Base-by-base conservation (phyloP, 345 rosid genomes). In the Gossypium anomalum region DNA sequence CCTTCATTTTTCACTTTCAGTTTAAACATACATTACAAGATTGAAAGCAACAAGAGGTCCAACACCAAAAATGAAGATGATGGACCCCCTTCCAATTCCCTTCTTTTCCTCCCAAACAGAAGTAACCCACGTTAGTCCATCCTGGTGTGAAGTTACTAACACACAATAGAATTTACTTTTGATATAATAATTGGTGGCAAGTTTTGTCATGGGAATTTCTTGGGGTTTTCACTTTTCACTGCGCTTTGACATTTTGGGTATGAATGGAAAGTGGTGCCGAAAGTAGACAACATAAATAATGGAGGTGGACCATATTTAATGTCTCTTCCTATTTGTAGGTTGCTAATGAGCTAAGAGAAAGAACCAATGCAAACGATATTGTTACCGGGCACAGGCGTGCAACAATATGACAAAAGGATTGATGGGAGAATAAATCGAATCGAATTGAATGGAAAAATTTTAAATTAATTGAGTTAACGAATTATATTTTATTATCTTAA, bases 401-500 rank as follows among this genome's bases (percentile, higher is more conserved):
- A 51, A 43, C 3, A 44, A 13, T 22, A 66, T 45, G 55, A 67
- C 14, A 38, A 17, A 63, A 63, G 17, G 9, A n/a, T n/a, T n/a
- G n/a, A n/a, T n/a, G n/a, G n/a, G n/a, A n/a, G n/a, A n/a, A n/a
- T n/a, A n/a, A n/a, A n/a, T n/a, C n/a, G n/a, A n/a, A n/a, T n/a
- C n/a, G n/a, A n/a, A n/a, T 3, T 0, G 0, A 29, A 29, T 3
- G 0, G 3, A 29, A 29, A 3, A 0, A 0, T 0, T 29, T 29
- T 29, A 0, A 29, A 0, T 29, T 29, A 29, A 29, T 29, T 1
- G 1, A 3, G 1, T 29, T 29, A 5, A 29, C 0, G 1, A 29
- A 29, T 3, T 0, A 3, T 29, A 29, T 29, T 29, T 29, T 29
- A 29, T 29, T 0, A 29, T 29, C 0, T 0, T 29, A 29, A 29